phyloP scores from a whole-genome alignment of 768 basidiomycete genomes.

The Jaapia argillacea region DNA sequence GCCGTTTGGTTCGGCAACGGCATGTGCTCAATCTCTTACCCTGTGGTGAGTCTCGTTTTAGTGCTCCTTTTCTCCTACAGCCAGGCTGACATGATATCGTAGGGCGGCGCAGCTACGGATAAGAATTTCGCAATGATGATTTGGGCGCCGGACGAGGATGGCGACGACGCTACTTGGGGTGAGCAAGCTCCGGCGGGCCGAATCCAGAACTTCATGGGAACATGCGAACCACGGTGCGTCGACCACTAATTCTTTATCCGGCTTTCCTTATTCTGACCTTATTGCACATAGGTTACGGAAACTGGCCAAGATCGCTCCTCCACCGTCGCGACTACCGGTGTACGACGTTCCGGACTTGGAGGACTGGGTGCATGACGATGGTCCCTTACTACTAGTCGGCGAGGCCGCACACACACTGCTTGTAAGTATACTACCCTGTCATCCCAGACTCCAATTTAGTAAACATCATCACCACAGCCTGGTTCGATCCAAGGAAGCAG shows the following conservation, averaged over 20 bases:
- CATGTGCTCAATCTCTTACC: too few species aligned
- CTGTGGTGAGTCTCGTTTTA: too few species aligned
- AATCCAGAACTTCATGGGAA: not conserved
- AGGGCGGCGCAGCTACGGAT: not conserved
- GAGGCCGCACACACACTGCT: slow-evolving; percentile 51
- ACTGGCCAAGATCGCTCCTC: slow-evolving; percentile 21
- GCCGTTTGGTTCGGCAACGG: not conserved
- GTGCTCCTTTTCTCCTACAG: too few species aligned
- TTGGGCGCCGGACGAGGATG: not conserved
- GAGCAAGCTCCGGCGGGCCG: not conserved
- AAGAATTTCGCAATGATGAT: not conserved
- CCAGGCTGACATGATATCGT: too few species aligned
- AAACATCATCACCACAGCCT: slow-evolving; percentile 29
- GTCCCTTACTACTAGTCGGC: slow-evolving; percentile 40
- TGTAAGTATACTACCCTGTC: slow-evolving; percentile 24
- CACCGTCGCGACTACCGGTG: slow-evolving; percentile 28
- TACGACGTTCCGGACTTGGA: slow-evolving; percentile 27
- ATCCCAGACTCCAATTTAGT: not conserved
- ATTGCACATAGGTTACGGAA: slow-evolving; percentile 20
- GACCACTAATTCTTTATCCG: not conserved
- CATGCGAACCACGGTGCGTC: not conserved
- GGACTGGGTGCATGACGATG: slow-evolving; percentile 37
- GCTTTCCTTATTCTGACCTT: not conserved
- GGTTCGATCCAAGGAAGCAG: slow-evolving; percentile 40
- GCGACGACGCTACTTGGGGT: not conserved